Evolutionary conservation across 352 stramenopile species (phyloP), one percentile per base, ranked within the genome.

Genomic region (Phytophthora vignae): DNA sequence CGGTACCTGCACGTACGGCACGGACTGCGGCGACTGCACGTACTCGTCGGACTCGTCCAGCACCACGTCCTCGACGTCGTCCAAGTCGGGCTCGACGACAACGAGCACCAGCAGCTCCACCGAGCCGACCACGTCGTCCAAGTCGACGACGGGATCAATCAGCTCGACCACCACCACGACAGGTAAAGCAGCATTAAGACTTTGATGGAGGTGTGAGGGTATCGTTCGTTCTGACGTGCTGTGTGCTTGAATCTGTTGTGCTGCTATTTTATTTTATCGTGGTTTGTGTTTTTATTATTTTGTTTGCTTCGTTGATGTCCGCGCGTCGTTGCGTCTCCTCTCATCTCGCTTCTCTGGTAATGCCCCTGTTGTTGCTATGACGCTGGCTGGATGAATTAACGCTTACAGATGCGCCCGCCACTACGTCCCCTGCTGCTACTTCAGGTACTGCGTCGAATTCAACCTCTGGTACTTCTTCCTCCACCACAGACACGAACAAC

Each of bases 11-110:
- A 59, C 58, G 21, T 82, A 59, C 52, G 74, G 74, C 40, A 78
- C 69, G 25, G 25, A 83, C 66, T 83, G 76, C 58, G 69, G 74
- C 14, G 74, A 81, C 63, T 81, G 74, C 42, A 71, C 67, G 29
- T 74, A 71, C 31, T 66, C 61, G 29, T 63, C 56, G 42, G 25
- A 55, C 27, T 56, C 67, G 55, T 55, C 62, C 31, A 50, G 40
- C 22, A 62, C 27, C 21, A 64, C 49, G 17, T 59, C 63, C 1
- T 55, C 54, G 9, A 66, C 63, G 9, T 50, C 67, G 15, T 50
- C 67, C 7, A 62, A 25, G 19, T 29, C 55, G 15, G 33, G 33
- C 9, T 40, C 33, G 33, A 5, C 33, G 33, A 14, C 33, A 2
- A 40, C 9, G 9, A 40, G 27, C 27, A 31, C 27, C 27, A 17